Base-by-base conservation (phyloP, 495 filamentous ascomycete species). In the Penicillium chermesinum region DNA sequence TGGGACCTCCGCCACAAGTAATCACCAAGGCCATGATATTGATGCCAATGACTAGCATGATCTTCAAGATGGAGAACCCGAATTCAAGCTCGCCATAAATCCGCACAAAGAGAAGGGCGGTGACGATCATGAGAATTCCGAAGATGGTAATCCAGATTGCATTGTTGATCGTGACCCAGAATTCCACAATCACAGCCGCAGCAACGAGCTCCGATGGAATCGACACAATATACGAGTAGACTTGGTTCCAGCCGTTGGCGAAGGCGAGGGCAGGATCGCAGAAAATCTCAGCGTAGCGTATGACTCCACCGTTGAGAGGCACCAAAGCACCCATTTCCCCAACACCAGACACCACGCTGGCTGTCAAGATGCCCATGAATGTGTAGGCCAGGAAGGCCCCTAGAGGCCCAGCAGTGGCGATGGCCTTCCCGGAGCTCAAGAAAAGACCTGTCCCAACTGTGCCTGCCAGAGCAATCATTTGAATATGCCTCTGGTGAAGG, bases 361-460 rank as follows among this genome's bases (percentile, higher is more conserved):
- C 53, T 7, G 57, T 56, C 9, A 42, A 7, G 2, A 57, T 8
- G 1, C 65, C 65, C 14, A 64, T 47, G 3, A 62, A 48, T 0
- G 50, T 20, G 34, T 66, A 68, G 6, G 50, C 61, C 0, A 68
- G 43, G 35, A 68, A 59, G 0, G 58, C 55, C 1, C 82, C 75
- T 2, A 70, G 79, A 32, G 87, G 87, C 1, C 83, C 83, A 41
- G 76, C 78, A 41, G 66, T 63, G 17, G 78, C 74, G 33, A 85
- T 74, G 13, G 80, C 76, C 20, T 71, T 58, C 33, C 82, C 81
- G 41, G 80, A 84, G 45, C 57, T 49, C 17, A 67, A 52, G 38
- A 65, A 65, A n/a, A 65, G 56, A 16, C 62, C 58, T 2, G 59
- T 59, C 18, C 69, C 69, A 30, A 74, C 62, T 1, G 70, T 68